phyloP scores from a whole-genome alignment of 1,284 basidiomycete species.

The Waitea zeae region DNA sequence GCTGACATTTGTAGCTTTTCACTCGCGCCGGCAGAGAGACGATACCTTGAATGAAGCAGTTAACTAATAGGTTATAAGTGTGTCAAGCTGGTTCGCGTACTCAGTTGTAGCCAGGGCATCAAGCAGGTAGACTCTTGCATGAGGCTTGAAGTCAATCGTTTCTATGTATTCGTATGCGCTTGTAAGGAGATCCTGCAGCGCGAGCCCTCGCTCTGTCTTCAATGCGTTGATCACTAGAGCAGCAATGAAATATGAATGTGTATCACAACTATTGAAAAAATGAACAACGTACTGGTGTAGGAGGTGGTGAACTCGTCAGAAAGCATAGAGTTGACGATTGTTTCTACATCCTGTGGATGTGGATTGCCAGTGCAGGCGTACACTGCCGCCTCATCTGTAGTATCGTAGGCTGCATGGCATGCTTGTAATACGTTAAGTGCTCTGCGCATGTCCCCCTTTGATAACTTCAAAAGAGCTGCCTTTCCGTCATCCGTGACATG shows the following conservation, averaged over 20 bases:
- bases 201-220: constrained; percentile 86
- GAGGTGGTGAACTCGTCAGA: constrained; percentile 91
- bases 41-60: constrained; percentile 37
- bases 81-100: constrained; percentile 28
- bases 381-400: constrained; percentile 78
- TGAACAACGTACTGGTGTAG: constrained; percentile 51
- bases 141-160: constrained; percentile 71
- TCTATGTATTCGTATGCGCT: constrained; percentile 88
- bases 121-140: constrained; percentile 80
- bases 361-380: constrained; percentile 97
- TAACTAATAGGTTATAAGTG: background rate
- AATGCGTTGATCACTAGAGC: constrained; percentile 69
- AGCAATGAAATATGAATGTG: too few relatives aligned
- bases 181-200: constrained; percentile 87
- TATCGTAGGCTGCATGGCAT: constrained; percentile 91
- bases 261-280: background rate
- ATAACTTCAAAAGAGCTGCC: constrained; percentile 80
- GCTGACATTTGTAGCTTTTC: constrained; percentile 94
- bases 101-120: constrained; percentile 85
- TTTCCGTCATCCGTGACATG: constrained; percentile 79
- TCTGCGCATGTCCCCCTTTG: constrained; percentile 93
- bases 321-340: constrained; percentile 91
- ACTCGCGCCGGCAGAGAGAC: constrained; percentile 81
- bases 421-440: constrained; percentile 95
- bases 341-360: constrained; percentile 86